These are phyloP conservation scores for Pseudozyma sp. DNA, from an alignment of 1,284 basidiomycete genomes.

Conservation along the genomic window DNA sequence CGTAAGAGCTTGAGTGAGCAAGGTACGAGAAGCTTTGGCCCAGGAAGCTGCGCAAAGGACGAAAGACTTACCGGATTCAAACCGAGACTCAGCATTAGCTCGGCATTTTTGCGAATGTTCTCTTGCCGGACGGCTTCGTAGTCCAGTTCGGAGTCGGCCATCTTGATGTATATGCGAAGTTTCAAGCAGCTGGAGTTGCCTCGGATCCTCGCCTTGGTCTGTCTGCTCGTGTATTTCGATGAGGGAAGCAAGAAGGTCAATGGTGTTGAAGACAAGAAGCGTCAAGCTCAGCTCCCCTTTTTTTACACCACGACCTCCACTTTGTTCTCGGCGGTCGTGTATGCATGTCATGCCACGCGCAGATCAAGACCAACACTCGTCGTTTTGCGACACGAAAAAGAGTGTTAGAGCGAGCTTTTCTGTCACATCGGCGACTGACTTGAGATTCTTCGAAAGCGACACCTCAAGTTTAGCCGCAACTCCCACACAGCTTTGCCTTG, in stretches of 20 bases:
- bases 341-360: conserved; percentile 8
- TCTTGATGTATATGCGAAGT: conserved; percentile 2
- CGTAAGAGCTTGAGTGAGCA: no score
- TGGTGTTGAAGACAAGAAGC: not conserved
- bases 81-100: conserved; percentile 53
- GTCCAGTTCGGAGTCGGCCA: conserved; percentile 45
- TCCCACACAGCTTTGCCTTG: not conserved
- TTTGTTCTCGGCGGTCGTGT: conserved; percentile 3
- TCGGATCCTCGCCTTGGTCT: no score
- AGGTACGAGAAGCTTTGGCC: no score
- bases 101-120: conserved; percentile 69
- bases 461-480: conserved; percentile 1
- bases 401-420: not conserved
- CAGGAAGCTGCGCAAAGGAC: not conserved
- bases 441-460: not conserved
- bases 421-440: conserved; percentile 7
- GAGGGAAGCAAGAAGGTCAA: not conserved
- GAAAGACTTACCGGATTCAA: conserved; percentile 30
- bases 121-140: conserved; percentile 62
- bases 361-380: conserved; percentile 24
- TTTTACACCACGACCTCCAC: conserved; percentile 6
- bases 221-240: no score
- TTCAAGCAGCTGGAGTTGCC: not conserved
- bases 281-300: not conserved
- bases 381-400: not conserved